Base-by-base conservation (phyloP, 371 early-diverging fungal species). In the Haplosporangium sp. region DNA sequence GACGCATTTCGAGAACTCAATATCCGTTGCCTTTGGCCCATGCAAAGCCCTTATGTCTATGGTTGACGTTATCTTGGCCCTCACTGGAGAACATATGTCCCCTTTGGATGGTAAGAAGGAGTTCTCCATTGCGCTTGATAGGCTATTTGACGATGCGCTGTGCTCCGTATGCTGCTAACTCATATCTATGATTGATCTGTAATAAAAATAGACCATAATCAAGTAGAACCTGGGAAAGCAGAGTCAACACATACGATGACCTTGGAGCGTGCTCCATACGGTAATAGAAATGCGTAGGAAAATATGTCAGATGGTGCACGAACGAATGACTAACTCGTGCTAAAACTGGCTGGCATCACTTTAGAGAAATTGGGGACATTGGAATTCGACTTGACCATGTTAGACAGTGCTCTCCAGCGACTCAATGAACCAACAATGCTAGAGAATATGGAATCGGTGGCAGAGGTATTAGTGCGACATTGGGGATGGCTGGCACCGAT, bases 401-500 rank as follows among this genome's bases (percentile, higher is more conserved):
- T 74, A 43, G 64, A 16, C 20, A 60, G 57, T 2, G 62, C 53
- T 12, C 58, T 69, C 37, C 58, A 55, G 53, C 59, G 64, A 6
- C 37, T 74, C 18, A 37, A 42, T 10, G 29, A 64, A 65, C 23
- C 55, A 53, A 18, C 62, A 56, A 20, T 38, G 29, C 10, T 56
- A 54, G 48, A 14, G 3, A n/a, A 42, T 6, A 16, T 57, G 36
- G 12, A 20, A 2, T 43, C 51, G 10, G 41, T 40, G n/a, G 55
- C 59, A 10, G 52, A 20, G 20, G 20, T 57, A 16, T 38, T 64
- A 13, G 21, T 53, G 18, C 54, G 50, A 7, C 79, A 72, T 48
- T 79, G 72, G 73, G 9, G 37, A 4, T 79, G 79, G 79, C 50
- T 79, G 1, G 45, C 45, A 7, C 54, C 54, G 5, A 55, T 79